Evolutionary conservation across 139 green algal species (phyloP).

Genomic region (Ostreobium quekettii): DNA sequence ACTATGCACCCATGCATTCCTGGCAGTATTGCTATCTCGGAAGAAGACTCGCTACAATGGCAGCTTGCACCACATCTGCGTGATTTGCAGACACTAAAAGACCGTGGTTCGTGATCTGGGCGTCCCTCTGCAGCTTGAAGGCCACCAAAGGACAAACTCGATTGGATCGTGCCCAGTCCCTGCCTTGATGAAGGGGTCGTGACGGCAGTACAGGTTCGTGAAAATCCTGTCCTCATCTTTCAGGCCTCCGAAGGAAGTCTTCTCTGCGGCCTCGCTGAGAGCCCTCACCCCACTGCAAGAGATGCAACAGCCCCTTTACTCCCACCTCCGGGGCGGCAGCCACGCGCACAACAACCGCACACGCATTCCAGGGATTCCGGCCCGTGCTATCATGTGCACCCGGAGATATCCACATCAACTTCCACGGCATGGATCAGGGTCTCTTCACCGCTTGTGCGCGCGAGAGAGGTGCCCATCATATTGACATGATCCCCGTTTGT

Average conservation of each 20-base stretch:
- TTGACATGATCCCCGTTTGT: too few species aligned
- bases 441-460: too few species aligned
- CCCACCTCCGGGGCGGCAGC: too few species aligned
- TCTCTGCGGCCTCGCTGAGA: slow-evolving; percentile 21
- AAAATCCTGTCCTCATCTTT: slow-evolving; percentile 95
- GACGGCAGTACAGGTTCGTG: slow-evolving; percentile 90
- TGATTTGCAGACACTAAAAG: neutral
- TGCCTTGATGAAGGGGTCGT: slow-evolving; percentile 83
- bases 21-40: too few species aligned
- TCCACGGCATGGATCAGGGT: neutral
- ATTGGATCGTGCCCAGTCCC: neutral
- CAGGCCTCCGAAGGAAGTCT: slow-evolving; percentile 65
- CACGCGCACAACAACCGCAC: neutral
- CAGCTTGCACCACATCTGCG: too few species aligned
- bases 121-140: too few species aligned
- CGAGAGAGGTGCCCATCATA: too few species aligned
- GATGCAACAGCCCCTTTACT: too few species aligned
- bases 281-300: neutral
- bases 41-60: too few species aligned
- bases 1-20: too few species aligned
- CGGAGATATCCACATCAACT: neutral
- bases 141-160: neutral
- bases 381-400: neutral
- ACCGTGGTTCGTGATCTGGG: neutral
- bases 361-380: neutral